Percentiles rank a stretch among this genome's conserved stretches.
These are phyloP conservation scores for Eucalyptus curtisii DNA, from an alignment of 345 rosid genomes.

Conservation along the genomic window DNA sequence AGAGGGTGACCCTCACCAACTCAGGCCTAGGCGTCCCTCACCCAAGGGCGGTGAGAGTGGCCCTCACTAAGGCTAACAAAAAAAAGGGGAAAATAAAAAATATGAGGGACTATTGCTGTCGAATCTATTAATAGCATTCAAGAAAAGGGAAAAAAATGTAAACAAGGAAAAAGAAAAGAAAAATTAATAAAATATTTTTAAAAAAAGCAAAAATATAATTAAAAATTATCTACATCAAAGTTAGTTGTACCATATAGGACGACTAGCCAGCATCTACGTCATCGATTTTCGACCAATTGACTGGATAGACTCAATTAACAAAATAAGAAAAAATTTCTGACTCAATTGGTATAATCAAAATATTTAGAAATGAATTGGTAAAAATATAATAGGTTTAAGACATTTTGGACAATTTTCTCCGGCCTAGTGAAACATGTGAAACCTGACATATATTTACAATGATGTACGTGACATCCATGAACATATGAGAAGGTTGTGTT, in stretches of 20 bases:
- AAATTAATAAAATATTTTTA: no score
- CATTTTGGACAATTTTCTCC: neutral
- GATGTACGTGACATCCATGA: neutral
- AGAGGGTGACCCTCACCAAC: neutral
- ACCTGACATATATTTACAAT: neutral
- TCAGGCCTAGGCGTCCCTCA: no score
- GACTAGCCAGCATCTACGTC: rapidly evolving
- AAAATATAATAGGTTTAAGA: rapidly evolving
- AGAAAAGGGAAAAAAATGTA: no score
- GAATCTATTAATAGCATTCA: no score
- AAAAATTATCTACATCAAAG: rapidly evolving
- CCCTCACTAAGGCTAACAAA: neutral
- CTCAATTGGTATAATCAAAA: no score
- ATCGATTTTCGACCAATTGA: rapidly evolving
- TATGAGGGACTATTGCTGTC: no score
- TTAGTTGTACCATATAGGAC: rapidly evolving
- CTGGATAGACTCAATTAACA: rapidly evolving
- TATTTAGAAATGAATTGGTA: neutral
- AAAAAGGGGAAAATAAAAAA: no score
- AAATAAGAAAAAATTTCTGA: rapidly evolving
- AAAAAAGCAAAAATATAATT: no score
- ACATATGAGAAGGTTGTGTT: neutral
- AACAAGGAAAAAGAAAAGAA: no score
- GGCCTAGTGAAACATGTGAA: neutral
- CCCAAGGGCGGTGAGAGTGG: rapidly evolving